A percentile compares a stretch with the other conserved stretches of the same genome.
Conservation (phyloP, 129 eudicot genomes). For the Gnaphalium uliginosum region DNA sequence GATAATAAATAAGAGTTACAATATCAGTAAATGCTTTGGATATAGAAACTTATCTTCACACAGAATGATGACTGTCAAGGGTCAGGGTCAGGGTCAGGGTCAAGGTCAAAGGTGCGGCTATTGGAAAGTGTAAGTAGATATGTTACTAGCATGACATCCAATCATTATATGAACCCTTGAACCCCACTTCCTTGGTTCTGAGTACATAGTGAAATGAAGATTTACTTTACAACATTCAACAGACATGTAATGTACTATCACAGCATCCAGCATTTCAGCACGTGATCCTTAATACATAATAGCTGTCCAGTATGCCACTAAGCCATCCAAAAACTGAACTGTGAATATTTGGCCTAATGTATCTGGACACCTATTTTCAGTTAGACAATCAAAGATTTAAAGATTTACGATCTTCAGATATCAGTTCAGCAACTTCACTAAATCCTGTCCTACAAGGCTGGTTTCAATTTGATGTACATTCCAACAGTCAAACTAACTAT, state of each 20-base stretch:
- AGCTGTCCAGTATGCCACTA: neutral
- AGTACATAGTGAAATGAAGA: neutral
- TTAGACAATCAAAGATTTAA: neutral
- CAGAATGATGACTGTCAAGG: neutral
- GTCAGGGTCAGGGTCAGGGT: too few relatives aligned
- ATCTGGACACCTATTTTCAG: neutral
- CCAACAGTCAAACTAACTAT: neutral
- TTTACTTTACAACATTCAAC: neutral
- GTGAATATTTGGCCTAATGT: neutral
- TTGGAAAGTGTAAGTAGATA: neutral
- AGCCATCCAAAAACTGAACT: neutral
- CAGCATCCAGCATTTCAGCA: neutral
- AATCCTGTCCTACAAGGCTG: constrained; percentile 1
- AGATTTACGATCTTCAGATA: neutral
- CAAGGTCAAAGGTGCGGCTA: neutral
- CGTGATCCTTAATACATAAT: neutral
- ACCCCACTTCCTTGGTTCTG: neutral
- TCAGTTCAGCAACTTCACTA: neutral
- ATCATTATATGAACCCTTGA: neutral
- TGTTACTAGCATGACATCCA: neutral
- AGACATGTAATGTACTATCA: neutral
- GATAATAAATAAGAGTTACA: neutral
- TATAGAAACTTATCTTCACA: neutral
- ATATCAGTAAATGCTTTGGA: neutral
- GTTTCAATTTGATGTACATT: constrained; percentile 5